Evolutionary conservation across 805 yeast species (phyloP).

Genomic region (Cyberlindnera saturnus): DNA sequence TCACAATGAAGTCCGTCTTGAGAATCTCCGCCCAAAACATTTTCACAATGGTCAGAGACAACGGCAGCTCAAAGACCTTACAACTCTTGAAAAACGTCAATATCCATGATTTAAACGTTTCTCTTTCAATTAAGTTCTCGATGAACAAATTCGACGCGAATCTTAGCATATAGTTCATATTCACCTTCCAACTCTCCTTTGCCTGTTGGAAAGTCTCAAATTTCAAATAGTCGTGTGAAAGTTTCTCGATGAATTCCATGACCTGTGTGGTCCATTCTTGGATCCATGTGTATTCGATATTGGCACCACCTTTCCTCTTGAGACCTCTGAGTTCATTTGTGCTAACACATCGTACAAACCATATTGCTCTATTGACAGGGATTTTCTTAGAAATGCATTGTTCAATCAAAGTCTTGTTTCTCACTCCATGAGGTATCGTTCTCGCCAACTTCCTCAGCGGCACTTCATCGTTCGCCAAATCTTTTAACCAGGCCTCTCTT

Average conservation of each 20-base stretch:
- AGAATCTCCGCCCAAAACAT: constrained; percentile 69
- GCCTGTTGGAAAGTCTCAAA: constrained; percentile 25
- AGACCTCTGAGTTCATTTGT: constrained; percentile 65
- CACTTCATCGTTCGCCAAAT: constrained; percentile 60
- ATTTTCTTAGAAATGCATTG: constrained; percentile 60
- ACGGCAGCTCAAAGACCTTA: constrained; percentile 37
- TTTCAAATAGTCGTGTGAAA: constrained; percentile 26
- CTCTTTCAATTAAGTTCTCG: constrained; percentile 60
- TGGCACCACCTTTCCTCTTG: constrained; percentile 39
- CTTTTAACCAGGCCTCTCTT: constrained; percentile 79
- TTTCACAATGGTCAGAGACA: constrained; percentile 47
- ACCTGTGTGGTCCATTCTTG: constrained; percentile 90
- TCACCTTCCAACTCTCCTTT: constrained; percentile 43
- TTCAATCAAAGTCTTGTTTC: constrained; percentile 68
- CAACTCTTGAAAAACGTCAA: constrained; percentile 43
- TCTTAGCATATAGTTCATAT: constrained; percentile 53
- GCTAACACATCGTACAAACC: constrained; percentile 87
- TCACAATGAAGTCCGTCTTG: constrained; percentile 49
- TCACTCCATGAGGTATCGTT: constrained; percentile 86
- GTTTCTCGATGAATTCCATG: constrained; percentile 45
- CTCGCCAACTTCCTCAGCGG: constrained; percentile 66
- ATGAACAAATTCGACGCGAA: constrained; percentile 61
- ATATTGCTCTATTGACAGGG: constrained; percentile 77
- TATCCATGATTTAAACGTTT: constrained; percentile 57
- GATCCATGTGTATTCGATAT: constrained; percentile 59